These are phyloP conservation scores for Gloeophyllum trabeum DNA, from an alignment of 768 basidiomycete species.

Conservation along the genomic window DNA sequence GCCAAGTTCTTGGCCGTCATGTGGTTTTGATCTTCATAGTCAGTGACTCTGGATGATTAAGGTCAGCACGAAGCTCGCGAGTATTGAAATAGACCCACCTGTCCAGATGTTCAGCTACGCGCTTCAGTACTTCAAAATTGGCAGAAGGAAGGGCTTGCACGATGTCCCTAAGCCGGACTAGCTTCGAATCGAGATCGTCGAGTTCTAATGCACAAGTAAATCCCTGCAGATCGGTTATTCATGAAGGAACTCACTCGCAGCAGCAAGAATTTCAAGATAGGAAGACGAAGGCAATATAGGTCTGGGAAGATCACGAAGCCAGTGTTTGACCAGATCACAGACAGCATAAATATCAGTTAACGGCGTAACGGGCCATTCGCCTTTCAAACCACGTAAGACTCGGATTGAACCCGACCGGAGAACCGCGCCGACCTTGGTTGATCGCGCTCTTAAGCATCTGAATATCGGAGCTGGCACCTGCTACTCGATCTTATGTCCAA, in stretches of 20 bases:
- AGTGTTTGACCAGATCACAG: slow-evolving; percentile 75
- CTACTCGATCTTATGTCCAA: slow-evolving; percentile 83
- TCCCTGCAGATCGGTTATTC: background rate
- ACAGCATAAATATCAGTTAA: slow-evolving; percentile 73
- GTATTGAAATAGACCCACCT: slow-evolving; percentile 25
- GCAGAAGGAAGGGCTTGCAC: slow-evolving; percentile 60
- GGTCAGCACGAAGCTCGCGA: slow-evolving; percentile 1
- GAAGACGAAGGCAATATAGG: slow-evolving; percentile 62
- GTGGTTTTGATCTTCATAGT: slow-evolving; percentile 80
- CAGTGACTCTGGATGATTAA: slow-evolving; percentile 50
- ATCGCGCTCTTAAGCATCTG: slow-evolving; percentile 61
- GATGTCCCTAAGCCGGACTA: slow-evolving; percentile 52
- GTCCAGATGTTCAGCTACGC: slow-evolving; percentile 79
- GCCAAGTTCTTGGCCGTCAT: slow-evolving; percentile 83
- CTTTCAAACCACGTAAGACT: slow-evolving; percentile 17
- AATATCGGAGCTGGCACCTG: slow-evolving; percentile 64
- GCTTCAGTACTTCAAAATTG: slow-evolving; percentile 70
- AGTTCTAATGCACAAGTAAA: slow-evolving; percentile 31
- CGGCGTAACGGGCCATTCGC: slow-evolving; percentile 47
- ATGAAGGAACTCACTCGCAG: slow-evolving; percentile 43
- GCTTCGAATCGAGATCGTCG: slow-evolving; percentile 56
- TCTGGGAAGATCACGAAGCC: slow-evolving; percentile 77
- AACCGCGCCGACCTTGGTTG: slow-evolving; percentile 42
- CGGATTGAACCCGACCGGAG: background rate
- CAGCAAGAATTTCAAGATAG: slow-evolving; percentile 60